Percentiles rank a stretch among this genome's conserved stretches.
These are phyloP conservation scores for Venturia carpophila DNA, from an alignment of 2,329 filamentous ascomycete species.

Conservation along the genomic window DNA sequence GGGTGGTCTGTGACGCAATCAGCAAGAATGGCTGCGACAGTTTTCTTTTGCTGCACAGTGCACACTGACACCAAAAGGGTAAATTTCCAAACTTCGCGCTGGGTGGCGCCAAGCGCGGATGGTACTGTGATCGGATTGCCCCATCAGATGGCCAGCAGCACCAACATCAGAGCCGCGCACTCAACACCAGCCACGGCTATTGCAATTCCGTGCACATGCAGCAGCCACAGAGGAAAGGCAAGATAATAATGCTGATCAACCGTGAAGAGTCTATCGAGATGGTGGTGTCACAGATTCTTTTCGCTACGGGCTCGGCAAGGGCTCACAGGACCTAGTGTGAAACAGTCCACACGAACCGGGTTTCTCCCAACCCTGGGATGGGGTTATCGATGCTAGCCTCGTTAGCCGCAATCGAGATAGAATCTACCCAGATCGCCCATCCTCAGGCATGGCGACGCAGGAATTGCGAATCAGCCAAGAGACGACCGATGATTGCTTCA, in stretches of 20 bases:
- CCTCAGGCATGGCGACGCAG: background rate
- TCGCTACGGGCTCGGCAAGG: background rate
- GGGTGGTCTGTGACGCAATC: too few species aligned
- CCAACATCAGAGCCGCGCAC: too few species aligned
- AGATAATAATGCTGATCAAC: background rate
- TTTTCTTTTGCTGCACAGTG: too few species aligned
- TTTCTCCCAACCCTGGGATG: background rate
- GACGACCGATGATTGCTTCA: background rate
- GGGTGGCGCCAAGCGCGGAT: too few species aligned
- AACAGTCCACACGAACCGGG: background rate
- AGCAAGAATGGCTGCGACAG: too few species aligned
- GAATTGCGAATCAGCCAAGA: background rate
- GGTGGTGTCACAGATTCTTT: background rate
- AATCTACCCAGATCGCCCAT: slow-evolving; percentile 5
- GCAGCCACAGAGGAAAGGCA: background rate
- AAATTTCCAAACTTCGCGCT: too few species aligned
- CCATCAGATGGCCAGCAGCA: too few species aligned
- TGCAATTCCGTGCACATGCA: too few species aligned
- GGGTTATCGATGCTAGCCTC: background rate
- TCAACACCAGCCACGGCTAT: too few species aligned
- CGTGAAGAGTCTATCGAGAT: background rate
- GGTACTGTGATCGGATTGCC: too few species aligned
- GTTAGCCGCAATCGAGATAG: background rate
- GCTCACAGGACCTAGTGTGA: background rate
- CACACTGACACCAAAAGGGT: too few species aligned